Percentiles rank a stretch among this genome's conserved stretches.
Evolutionary conservation across 1,284 basidiomycete species (phyloP).

Genomic region (Sphagnurus paluster): DNA sequence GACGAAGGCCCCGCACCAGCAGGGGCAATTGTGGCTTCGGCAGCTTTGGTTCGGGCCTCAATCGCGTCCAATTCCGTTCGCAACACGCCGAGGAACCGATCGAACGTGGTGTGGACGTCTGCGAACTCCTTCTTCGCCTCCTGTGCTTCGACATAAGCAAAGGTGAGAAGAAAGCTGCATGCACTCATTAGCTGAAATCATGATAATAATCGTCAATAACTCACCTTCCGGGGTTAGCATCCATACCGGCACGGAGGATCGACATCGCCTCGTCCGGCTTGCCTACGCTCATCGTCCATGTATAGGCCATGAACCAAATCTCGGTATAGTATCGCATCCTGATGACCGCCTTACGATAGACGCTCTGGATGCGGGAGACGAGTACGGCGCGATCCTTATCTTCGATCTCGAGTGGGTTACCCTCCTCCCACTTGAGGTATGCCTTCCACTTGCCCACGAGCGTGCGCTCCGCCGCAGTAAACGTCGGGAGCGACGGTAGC

Average conservation of each 20-base stretch:
- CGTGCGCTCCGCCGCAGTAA: slow-evolving; percentile 70
- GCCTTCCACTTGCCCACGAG: slow-evolving; percentile 86
- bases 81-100: slow-evolving; percentile 71
- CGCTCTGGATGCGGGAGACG: slow-evolving; percentile 74
- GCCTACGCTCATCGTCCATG: slow-evolving; percentile 74
- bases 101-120: slow-evolving; percentile 70
- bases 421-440: slow-evolving; percentile 95
- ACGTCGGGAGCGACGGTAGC: slow-evolving; percentile 76
- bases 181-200: slow-evolving; percentile 4
- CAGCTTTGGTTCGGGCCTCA: slow-evolving; percentile 50
- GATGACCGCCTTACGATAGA: slow-evolving; percentile 87
- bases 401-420: slow-evolving; percentile 90
- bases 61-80: slow-evolving; percentile 73
- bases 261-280: slow-evolving; percentile 81
- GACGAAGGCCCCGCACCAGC: slow-evolving; percentile 13
- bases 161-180: slow-evolving; percentile 82
- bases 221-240: slow-evolving; percentile 85
- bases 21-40: slow-evolving; percentile 38
- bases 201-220: slow-evolving; percentile 4
- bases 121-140: slow-evolving; percentile 69
- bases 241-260: slow-evolving; percentile 84
- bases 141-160: slow-evolving; percentile 84
- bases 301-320: slow-evolving; percentile 94
- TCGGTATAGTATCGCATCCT: slow-evolving; percentile 95
- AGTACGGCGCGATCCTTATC: slow-evolving; percentile 76